A percentile compares a stretch with the other conserved stretches of the same genome.
These are phyloP conservation scores for Globisporangium uncinulatum DNA, from an alignment of 352 stramenopile species.

Conservation along the genomic window DNA sequence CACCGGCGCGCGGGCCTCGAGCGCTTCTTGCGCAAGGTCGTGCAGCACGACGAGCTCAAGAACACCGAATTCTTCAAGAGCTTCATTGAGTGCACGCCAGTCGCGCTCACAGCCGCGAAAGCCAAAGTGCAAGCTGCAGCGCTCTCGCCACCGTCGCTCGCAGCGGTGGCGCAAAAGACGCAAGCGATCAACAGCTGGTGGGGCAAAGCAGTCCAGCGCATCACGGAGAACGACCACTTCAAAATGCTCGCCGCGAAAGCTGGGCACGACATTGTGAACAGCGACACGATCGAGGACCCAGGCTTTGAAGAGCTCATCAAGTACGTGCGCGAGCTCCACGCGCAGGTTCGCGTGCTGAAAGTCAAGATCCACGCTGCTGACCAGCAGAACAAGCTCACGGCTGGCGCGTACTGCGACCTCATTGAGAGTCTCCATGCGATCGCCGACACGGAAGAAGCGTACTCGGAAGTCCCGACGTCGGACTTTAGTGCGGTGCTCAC, in stretches of 20 bases:
- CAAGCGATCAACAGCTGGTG: conserved; percentile 77
- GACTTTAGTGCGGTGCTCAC: conserved; percentile 61
- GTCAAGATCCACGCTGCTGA: conserved; percentile 49
- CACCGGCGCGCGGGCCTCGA: conserved; percentile 66
- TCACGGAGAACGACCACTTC: conserved; percentile 76
- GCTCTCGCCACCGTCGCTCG: conserved; percentile 24
- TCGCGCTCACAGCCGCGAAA: conserved; percentile 74
- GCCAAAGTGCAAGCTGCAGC: conserved; percentile 21
- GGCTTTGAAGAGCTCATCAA: conserved; percentile 59
- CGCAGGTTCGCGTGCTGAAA: conserved; percentile 59
- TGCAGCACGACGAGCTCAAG: conserved; percentile 66
- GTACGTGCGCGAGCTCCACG: conserved; percentile 62
- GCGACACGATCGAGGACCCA: conserved; percentile 55
- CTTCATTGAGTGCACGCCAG: conserved; percentile 71
- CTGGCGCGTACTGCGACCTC: conserved; percentile 77
- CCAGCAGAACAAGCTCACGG: conserved; percentile 64
- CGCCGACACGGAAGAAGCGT: conserved; percentile 62
- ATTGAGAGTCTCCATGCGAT: conserved; percentile 69
- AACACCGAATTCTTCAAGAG: conserved; percentile 61
- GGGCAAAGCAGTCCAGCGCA: conserved; percentile 76
- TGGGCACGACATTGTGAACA: conserved; percentile 32
- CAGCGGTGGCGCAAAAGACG: conserved; percentile 51
- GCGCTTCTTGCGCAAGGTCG: conserved; percentile 76
- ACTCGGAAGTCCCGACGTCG: conserved; percentile 49
- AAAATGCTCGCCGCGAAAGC: conserved; percentile 51